Evolutionary conservation across 768 basidiomycete species (phyloP).

Genomic region (Lactarius psammicola): DNA sequence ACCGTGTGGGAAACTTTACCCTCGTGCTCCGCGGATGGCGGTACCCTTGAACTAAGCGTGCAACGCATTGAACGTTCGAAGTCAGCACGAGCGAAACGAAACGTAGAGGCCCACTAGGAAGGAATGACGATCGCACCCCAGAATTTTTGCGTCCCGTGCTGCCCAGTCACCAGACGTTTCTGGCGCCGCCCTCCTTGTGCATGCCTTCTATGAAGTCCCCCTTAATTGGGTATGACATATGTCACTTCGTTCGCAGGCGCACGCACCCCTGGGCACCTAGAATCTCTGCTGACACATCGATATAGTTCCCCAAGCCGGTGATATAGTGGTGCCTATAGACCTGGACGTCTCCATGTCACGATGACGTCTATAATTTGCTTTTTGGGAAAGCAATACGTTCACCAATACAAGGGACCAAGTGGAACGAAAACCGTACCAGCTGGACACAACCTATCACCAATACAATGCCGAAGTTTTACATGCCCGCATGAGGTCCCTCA

Average conservation of each 20-base stretch:
- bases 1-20: neutral
- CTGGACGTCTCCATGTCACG: slow-evolving; percentile 1
- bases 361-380: slow-evolving; percentile 2
- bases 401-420: neutral
- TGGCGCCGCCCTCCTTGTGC: neutral
- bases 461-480: neutral
- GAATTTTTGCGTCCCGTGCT: neutral
- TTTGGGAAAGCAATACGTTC: neutral
- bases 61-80: neutral
- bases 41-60: slow-evolving; percentile 2
- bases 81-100: neutral
- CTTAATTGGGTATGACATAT: slow-evolving; percentile 6
- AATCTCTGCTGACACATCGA: slow-evolving; percentile 5
- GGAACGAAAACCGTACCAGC: neutral
- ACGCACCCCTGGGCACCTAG: neutral
- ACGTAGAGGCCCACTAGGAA: neutral
- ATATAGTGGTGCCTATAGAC: slow-evolving; percentile 5
- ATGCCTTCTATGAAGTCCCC: neutral
- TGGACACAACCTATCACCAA: neutral
- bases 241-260: neutral
- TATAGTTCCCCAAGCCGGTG: neutral
- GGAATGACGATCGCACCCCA: neutral
- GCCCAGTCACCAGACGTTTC: neutral
- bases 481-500: neutral
- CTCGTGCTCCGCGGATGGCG: slow-evolving; percentile 15